Evolutionary conservation across 106 monocot species (phyloP), one percentile per base, ranked within the genome.

Genomic region (Posidonia australis): DNA sequence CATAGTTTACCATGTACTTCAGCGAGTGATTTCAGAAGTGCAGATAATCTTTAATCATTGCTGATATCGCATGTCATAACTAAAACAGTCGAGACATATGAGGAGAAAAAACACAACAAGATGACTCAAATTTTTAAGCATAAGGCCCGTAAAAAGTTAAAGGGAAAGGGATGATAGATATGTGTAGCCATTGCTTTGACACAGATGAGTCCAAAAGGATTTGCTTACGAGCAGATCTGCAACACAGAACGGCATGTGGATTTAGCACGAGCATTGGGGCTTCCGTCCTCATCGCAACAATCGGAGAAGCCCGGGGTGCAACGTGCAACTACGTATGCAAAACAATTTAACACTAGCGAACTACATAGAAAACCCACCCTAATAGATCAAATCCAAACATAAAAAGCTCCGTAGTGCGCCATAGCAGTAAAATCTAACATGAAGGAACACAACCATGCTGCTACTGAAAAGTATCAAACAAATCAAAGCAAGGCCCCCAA

Each of bases 251-350:
- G 44, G 62, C 43, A 21, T 3, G 9, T 62, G 7, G 19, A 44
- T 62, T 0, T 62, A 21, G 62, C 62, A 62, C 42, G 41, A 62
- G 62, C 43, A 62, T 62, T 62, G 62, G 62, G 62, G 43, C 62
- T 12, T 24, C 13, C 56, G 1, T 62, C 62, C 16, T 62, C 43
- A 44, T 22, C 22, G 7, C 11, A 26, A 11, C 20, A 10, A n/a
- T 62, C 62, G 43, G 62, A 62, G 36, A n/a, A 43, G 62, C 62
- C 62, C 62, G 62, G 62, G 62, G 43, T 44, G 43, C 62, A 17
- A 59, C 58, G 58, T 59, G 58, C 58, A 25, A 32, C 9, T 11
- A 58, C 14, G 26, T n/a, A n/a, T n/a, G n/a, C n/a, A n/a, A n/a
- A n/a, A n/a, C n/a, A n/a, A n/a, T n/a, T n/a, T n/a, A n/a, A n/a